Evolutionary conservation across 192 early-diverging fungal genomes (phyloP), one percentile per base, ranked within the genome.

Genomic region (Diversispora epigaea): DNA sequence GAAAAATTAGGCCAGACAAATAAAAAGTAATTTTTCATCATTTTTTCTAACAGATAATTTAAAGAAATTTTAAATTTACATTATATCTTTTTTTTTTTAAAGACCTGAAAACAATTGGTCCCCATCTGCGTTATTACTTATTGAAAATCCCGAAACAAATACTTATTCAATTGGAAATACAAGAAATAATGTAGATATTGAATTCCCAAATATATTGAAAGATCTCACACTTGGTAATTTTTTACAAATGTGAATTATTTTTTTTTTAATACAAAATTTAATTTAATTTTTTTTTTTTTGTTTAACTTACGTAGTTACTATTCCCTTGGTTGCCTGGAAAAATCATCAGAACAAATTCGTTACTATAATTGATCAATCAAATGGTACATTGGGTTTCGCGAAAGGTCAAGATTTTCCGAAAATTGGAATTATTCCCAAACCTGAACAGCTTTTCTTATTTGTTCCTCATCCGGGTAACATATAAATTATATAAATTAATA

Each of bases 401-500:
- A n/a, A 21, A 44, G 62, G 62, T 64, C 39, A 64, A 44, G 0
- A 11, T 15, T 15, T 10, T 40, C 8, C 5, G 0, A 21, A 45
- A n/a, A 17, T 17, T 40, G 50, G 50, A 54, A 41, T 14, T 15
- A n/a, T 62, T 41, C 65, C 65, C 19, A 47, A 15, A 49, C 12
- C 65, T 4, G 44, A 67, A 1, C 65, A 67, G 22, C 45, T 67
- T 8, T 67, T 67, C 47, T 47, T 67, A 25, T 67, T 67, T 22
- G 65, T 67, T 67, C 65, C 65, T 50, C 65, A 67, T 67, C 65
- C 65, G 22, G 65, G 65, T 67, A 67, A 67, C 22, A 22, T 45
- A 22, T 22, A 12, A 1, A 39, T 22, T 22, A 15, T 21, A 4
- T 6, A 22, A 11, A 45, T 3, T 47, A 0, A 9, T 21, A 1